phyloP scores from a whole-genome alignment of 768 basidiomycete species.

The Paxillus involutus region DNA sequence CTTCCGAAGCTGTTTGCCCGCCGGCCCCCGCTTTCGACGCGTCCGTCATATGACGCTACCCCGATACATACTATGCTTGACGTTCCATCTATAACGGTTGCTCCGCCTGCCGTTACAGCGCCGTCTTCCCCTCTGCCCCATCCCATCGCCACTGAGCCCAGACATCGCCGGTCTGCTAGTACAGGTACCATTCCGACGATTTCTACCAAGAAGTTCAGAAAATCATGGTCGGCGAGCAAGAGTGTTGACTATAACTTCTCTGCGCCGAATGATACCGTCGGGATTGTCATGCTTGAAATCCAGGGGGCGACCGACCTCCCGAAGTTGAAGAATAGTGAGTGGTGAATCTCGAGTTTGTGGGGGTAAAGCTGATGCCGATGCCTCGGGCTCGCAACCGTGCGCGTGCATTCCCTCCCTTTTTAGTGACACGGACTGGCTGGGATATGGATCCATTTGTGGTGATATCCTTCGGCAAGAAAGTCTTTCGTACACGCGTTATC shows the following conservation, averaged over 20 bases:
- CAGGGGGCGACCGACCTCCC: constrained; percentile 82
- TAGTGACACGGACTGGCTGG: constrained; percentile 85
- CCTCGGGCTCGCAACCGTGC: background rate
- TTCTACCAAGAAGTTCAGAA: constrained; percentile 36
- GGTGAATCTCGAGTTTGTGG: background rate
- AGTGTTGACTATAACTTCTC: constrained; percentile 57
- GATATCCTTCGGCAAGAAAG: constrained; percentile 94
- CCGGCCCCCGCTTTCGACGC: constrained; percentile 30
- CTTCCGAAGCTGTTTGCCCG: constrained; percentile 36
- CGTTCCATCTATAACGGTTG: constrained; percentile 13
- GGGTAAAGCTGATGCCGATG: background rate
- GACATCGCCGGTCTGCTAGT: constrained; percentile 33
- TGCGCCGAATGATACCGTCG: constrained; percentile 78
- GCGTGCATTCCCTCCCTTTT: background rate
- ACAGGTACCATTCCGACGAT: constrained; percentile 26
- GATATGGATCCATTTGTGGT: constrained; percentile 99
- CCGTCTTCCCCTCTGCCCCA: constrained; percentile 20
- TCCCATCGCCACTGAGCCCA: constrained; percentile 17
- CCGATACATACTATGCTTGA: constrained; percentile 7
- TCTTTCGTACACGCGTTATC: constrained; percentile 89
- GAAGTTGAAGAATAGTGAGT: constrained; percentile 80
- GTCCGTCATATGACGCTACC: constrained; percentile 28
- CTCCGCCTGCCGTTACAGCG: constrained; percentile 10
- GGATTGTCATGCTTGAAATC: constrained; percentile 95
- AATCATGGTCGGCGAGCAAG: constrained; percentile 39